Base-by-base conservation (phyloP, 1,284 basidiomycete genomes). In the Cryptococcus sp. region DNA sequence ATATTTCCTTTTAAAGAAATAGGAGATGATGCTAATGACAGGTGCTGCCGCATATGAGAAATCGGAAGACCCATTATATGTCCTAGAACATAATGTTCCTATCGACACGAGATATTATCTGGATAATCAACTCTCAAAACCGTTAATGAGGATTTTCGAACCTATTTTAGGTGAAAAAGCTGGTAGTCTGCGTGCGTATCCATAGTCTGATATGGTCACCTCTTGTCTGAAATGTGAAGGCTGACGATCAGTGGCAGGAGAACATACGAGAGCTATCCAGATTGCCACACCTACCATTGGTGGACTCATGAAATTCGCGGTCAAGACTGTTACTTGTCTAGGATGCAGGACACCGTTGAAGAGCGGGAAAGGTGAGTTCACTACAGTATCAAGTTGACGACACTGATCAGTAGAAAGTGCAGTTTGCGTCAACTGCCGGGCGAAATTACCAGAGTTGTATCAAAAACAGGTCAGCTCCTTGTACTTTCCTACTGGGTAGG, bases 11-110 rank as follows among this genome's bases (percentile, higher is more conserved):
- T 14, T 41, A 9, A 9, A 14, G 18, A 45, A 18, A 44, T 39
- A 4, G 7, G 18, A 39, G 36, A 9, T 19, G 16, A 16, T 45
- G 21, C 31, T n/a, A 13, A 19, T 4, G 22, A 10, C 55, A 89
- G 89, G 90, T 62, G 92, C 93, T 23, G 90, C 91, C n/a, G 92
- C 92, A 16, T 98, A 94, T 61, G 93, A 97, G 70, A 96, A 96
- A 72, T 94, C 92, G 0, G 92, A 98, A 69, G 92, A 97, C 67
- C 92, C 92, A 0, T 80, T 98, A 50, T 97, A 90, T 63, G 92
- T 97, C 7, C 81, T 98, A 19, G 92, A 97, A 72, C 90, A 98
- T 75, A 98, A 91, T 67, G 84, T 98, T 39, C 92, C 92, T 0
- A 92, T 98, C 54, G 92, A 98, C 69, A 97, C 93, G 2, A 87